Evolutionary conservation across 768 basidiomycete species (phyloP), one percentile per base, ranked within the genome.

Genomic region (Piloderma croceum): DNA sequence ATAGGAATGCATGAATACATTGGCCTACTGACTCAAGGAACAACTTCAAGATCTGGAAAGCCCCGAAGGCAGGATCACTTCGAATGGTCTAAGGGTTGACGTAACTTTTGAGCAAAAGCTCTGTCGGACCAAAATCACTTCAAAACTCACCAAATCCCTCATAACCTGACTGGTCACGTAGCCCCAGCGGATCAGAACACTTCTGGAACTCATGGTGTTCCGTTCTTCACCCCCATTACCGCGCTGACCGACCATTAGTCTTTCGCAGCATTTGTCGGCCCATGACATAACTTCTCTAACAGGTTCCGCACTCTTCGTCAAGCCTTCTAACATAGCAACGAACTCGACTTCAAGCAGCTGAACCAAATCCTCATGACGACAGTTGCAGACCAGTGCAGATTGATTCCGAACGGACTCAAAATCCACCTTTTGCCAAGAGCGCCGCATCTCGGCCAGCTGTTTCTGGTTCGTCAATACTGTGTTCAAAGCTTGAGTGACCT

Each of bases 161-260:
- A 91, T 92, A 51, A 92, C 79, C 61, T 92, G 89, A 61, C 84
- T 87, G 13, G 89, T 90, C 56, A 91, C 90, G 63, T 91, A 91
- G 36, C 88, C 86, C 89, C 88, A 90, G 41, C 89, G 79, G 59
- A 91, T 89, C 55, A 92, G 70, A 39, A 90, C 77, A 56, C 87
- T 90, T 47, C 90, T 71, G 34, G 89, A 88, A 59, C 85, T 89
- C 83, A 90, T 80, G 12, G 81, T 79, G 43, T 79, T 70, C 52
- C 84, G 71, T 44, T 91, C 89, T 48, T 90, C 88, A n/a, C 65
- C 64, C 35, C 65, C 65, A 38, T 72, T 70, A 43, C 69, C 67
- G 31, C 82, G 76, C 39, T 68, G 78, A 56, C 65, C 71, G 25
- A 80, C 83, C 82, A 91, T 89, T 46, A 91, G 64, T 46, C 81